phyloP scores from a whole-genome alignment of 768 basidiomycete genomes.

The Cystofilobasidium bisporidii region DNA sequence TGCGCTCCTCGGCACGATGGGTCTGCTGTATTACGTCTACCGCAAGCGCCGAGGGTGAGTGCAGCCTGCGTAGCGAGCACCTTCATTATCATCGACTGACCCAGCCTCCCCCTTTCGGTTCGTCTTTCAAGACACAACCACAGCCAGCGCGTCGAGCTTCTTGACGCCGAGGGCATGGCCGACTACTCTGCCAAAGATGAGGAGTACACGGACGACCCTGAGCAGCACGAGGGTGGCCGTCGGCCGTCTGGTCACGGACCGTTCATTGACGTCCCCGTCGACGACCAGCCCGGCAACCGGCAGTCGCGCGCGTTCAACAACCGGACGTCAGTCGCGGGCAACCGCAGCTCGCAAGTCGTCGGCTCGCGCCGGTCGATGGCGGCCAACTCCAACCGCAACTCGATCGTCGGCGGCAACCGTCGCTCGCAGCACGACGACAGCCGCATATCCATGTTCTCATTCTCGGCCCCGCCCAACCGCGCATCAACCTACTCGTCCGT shows the following conservation, averaged over 20 bases:
- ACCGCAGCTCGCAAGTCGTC: slow-evolving; percentile 8
- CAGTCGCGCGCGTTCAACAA: not conserved
- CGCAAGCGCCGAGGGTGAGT: not conserved
- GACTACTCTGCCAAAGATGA: not conserved
- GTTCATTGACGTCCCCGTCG: not conserved
- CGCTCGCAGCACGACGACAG: not conserved
- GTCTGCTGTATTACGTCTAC: not conserved
- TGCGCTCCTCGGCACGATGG: not conserved
- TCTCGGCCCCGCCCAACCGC: not conserved
- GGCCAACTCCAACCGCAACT: not conserved
- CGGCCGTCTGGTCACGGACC: not conserved
- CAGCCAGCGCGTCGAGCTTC: slow-evolving; percentile 2
- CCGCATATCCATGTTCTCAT: not conserved
- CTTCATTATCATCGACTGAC: no score
- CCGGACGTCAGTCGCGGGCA: not conserved
- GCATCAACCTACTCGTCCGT: slow-evolving; percentile 2
- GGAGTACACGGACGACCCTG: not conserved
- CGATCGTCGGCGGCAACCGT: not conserved
- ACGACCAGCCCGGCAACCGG: not conserved
- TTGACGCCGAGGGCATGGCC: not conserved
- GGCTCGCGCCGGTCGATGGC: not conserved
- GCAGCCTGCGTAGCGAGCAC: not conserved
- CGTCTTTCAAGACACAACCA: not conserved
- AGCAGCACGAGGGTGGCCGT: not conserved
- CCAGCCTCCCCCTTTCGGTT: not conserved